Evolutionary conservation across 139 green algal genomes (phyloP).

Genomic region (Tetraselmis striata): DNA sequence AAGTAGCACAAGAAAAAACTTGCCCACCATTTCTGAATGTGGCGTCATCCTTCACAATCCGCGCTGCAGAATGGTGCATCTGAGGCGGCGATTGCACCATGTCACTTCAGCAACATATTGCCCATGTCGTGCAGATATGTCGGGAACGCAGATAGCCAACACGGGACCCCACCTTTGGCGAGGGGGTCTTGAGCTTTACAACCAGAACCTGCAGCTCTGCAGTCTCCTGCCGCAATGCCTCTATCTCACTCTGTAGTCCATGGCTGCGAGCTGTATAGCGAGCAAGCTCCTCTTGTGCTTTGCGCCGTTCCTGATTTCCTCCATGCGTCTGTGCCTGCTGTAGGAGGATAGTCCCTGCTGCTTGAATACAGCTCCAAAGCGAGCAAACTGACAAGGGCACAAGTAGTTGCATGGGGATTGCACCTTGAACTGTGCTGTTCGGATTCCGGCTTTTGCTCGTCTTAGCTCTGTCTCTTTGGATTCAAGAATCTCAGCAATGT

Average conservation of each 20-base stretch:
- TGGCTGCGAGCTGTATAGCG: background rate
- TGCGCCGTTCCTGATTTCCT: background rate
- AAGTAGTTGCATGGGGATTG: background rate
- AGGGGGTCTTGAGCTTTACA: background rate
- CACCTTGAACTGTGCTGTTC: background rate
- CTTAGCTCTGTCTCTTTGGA: background rate
- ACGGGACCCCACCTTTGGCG: background rate
- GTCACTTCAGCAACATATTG: background rate
- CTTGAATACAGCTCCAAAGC: background rate
- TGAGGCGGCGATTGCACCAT: background rate
- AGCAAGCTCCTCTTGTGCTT: background rate
- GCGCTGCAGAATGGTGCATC: background rate
- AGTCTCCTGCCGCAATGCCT: background rate
- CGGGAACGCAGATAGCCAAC: background rate
- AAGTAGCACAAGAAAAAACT: too few species aligned
- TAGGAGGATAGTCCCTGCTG: background rate
- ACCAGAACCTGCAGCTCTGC: background rate
- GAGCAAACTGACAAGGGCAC: background rate
- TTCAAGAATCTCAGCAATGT: background rate
- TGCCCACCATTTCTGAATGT: background rate
- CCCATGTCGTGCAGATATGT: background rate
- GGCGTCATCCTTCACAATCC: background rate
- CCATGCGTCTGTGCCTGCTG: background rate
- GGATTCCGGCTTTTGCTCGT: background rate
- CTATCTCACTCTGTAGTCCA: background rate